Conservation (phyloP, 192 early-diverging fungal genomes). For the Piromyces sp. region DNA sequence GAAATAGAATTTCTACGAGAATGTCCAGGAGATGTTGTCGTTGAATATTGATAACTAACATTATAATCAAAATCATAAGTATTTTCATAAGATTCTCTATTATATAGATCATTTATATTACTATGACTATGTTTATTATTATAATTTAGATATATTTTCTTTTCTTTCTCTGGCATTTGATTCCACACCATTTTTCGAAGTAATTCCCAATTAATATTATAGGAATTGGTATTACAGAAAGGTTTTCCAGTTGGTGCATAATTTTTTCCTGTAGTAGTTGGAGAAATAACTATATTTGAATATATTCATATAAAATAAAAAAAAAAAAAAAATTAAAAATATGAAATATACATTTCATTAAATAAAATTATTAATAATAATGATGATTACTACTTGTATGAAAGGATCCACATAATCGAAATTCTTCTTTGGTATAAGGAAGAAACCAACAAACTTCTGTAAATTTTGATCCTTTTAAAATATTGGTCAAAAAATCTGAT, state of each 20-base stretch:
- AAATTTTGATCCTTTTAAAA: neutral
- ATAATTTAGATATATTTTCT: neutral
- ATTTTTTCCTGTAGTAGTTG: neutral
- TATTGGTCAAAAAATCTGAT: neutral
- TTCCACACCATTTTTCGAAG: neutral
- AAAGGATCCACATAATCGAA: neutral
- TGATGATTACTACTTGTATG: neutral
- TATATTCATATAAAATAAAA: too few relatives aligned
- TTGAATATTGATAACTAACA: neutral
- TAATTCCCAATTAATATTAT: neutral
- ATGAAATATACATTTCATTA: too few relatives aligned
- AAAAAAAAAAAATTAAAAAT: too few relatives aligned
- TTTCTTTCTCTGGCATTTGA: neutral
- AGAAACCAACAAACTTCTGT: neutral
- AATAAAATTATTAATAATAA: too few relatives aligned
- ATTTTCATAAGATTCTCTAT: too few relatives aligned
- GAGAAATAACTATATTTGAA: neutral
- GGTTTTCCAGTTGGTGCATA: neutral
- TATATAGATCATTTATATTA: too few relatives aligned
- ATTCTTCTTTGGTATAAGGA: neutral
- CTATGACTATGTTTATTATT: too few relatives aligned
- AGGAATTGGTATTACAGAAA: neutral
- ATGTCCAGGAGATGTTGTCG: neutral
- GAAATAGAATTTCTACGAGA: neutral
- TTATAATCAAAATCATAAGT: neutral